Base-by-base conservation (phyloP, 495 filamentous ascomycete species). In the Daldinia loculata region DNA sequence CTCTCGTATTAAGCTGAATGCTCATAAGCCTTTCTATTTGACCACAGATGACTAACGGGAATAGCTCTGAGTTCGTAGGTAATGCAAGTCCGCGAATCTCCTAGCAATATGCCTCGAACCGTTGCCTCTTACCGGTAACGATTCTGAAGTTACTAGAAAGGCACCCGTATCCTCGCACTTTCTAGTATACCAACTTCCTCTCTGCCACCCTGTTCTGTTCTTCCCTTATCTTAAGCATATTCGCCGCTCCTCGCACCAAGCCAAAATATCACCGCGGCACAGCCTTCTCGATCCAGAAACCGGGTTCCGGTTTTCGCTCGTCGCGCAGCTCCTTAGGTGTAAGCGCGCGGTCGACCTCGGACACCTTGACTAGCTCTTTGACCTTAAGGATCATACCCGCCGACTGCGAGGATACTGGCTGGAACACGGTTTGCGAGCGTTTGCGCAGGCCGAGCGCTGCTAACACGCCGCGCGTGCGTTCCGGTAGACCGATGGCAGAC, bases 371-470 rank as follows among this genome's bases (percentile, higher is more conserved):
- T 63, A 99, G 84, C 80, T 99, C 96, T 81, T 99, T 99, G 55
- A 99, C 94, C 79, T 92, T 93, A 88, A 98, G 92, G 80, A 99
- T 95, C 82, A 97, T 93, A 80, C 96, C 96, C 4, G 96, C 96
- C 61, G 92, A 87, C 67, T 94, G 89, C 17, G 88, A 86, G 29
- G 88, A 88, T 61, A 97, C 95, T 34, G 92, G 91, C 77, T 97
- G 90, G 86, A 97, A 99, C 71, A 98, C 96, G 64, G 92, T 95
- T 67, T 86, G 87, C 86, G 91, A 90, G 71, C 95, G 91, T 77
- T 93, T 92, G 63, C 91, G 92, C 41, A 99, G 87, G 27, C 96
- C 96, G 34, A 99, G 90, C 7, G 96, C 92, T 73, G 89, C 87
- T 56, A 99, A 91, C 57, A 97, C 92, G 72, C 91, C 93, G 80